Evolutionary conservation across 2,329 filamentous ascomycete genomes (phyloP).

Genomic region (Ophiostoma tasmaniense): DNA sequence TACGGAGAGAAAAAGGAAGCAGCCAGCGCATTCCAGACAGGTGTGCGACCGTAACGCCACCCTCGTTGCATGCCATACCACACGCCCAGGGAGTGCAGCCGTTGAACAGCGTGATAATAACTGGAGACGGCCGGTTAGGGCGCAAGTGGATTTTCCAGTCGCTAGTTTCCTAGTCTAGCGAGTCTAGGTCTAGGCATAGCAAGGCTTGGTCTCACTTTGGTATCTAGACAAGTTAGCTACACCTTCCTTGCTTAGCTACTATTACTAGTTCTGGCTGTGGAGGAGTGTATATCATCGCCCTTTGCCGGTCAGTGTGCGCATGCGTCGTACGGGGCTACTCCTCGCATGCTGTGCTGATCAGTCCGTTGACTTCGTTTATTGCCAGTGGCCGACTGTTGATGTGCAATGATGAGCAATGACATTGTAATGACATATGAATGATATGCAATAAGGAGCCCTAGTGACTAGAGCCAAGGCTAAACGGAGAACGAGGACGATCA

Average conservation of each 20-base stretch:
- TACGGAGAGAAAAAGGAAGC: not conserved
- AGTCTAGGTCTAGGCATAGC: not conserved
- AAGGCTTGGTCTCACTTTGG: not conserved
- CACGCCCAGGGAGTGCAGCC: slow-evolving; percentile 3
- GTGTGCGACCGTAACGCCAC: not conserved
- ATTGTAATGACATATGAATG: not conserved
- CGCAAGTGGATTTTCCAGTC: not conserved
- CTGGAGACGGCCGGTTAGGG: not conserved
- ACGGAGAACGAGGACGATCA: not conserved
- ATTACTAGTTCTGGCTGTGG: not conserved
- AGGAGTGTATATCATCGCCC: not conserved
- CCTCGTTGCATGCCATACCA: not conserved
- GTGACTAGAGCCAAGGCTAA: not conserved
- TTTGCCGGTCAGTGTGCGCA: not conserved
- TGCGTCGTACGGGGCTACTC: not conserved
- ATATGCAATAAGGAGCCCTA: not conserved
- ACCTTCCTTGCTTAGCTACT: not conserved
- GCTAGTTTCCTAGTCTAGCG: not conserved
- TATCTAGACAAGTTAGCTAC: not conserved
- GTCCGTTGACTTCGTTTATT: not conserved
- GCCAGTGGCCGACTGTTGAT: not conserved
- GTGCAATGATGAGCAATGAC: not conserved
- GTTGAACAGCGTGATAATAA: not conserved
- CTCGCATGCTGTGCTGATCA: not conserved
- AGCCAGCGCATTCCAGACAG: not conserved